phyloP scores from a whole-genome alignment of 805 yeast species.

The Sugiyamaella marilandica region DNA sequence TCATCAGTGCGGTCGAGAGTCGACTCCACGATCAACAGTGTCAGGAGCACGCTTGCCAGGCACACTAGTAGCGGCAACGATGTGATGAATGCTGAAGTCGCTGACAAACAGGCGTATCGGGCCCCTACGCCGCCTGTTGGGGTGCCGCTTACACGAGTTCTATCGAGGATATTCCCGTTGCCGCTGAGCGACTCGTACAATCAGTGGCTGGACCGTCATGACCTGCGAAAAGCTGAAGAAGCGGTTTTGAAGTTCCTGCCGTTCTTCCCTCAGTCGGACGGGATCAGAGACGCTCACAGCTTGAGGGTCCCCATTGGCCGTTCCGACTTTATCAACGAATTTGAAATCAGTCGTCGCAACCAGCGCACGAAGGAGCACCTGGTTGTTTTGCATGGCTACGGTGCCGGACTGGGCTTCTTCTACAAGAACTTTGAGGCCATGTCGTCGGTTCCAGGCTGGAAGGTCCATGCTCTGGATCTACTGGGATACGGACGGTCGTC shows the following conservation, averaged over 20 bases:
- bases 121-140: conserved; percentile 37
- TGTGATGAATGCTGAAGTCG: conserved; percentile 4
- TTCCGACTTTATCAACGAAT: conserved; percentile 65
- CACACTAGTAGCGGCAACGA: conserved; percentile 9
- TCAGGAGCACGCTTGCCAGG: conserved; percentile 1
- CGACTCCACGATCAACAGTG: not conserved
- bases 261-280: conserved; percentile 34
- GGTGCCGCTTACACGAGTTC: conserved; percentile 26
- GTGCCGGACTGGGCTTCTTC: conserved; percentile 83
- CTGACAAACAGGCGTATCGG: conserved; percentile 1
- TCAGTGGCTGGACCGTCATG: conserved; percentile 41
- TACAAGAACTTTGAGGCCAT: conserved; percentile 60
- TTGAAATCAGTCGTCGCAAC: conserved; percentile 41
- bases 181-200: conserved; percentile 35
- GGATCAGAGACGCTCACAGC: conserved; percentile 31
- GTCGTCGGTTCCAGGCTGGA: conserved; percentile 44
- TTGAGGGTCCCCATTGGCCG: conserved; percentile 52
- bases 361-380: conserved; percentile 35
- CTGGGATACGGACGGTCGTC: conserved; percentile 89
- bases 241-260: conserved; percentile 54
- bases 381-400: conserved; percentile 86
- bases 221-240: conserved; percentile 39
- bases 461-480: conserved; percentile 80
- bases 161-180: conserved; percentile 33
- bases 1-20: not conserved